These are phyloP conservation scores for Amaranthus palmeri DNA, from an alignment of 148 eudicot species.

Conservation along the genomic window DNA sequence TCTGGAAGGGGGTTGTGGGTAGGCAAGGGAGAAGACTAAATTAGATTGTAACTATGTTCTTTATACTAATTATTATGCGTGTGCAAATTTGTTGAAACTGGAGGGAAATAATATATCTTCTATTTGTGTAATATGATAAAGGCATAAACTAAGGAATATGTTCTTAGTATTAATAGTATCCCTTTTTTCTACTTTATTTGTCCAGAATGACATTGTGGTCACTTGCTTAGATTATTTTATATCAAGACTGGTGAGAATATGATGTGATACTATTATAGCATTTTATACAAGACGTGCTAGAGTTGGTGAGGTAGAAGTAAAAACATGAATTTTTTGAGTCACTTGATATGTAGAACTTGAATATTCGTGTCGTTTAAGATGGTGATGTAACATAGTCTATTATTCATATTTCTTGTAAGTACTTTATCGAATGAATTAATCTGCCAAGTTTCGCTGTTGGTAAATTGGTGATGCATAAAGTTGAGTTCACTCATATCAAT, in stretches of 20 bases:
- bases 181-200: neutral
- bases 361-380: too few relatives aligned
- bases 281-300: neutral
- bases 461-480: neutral
- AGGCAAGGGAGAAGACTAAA: neutral
- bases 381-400: neutral
- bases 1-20: neutral
- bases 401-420: neutral
- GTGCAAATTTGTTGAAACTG: neutral
- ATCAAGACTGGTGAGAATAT: neutral
- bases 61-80: neutral
- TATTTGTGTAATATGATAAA: neutral
- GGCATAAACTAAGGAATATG: neutral
- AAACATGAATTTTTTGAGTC: neutral
- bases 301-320: neutral
- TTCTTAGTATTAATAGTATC: neutral
- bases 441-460: neutral
- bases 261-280: neutral
- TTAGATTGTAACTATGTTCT: neutral
- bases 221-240: neutral
- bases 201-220: neutral
- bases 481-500: neutral
- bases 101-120: too few relatives aligned
- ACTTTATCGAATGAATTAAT: neutral
- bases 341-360: neutral